Base-by-base conservation (phyloP, 495 filamentous ascomycete species). In the Xylaria flabelliformis region DNA sequence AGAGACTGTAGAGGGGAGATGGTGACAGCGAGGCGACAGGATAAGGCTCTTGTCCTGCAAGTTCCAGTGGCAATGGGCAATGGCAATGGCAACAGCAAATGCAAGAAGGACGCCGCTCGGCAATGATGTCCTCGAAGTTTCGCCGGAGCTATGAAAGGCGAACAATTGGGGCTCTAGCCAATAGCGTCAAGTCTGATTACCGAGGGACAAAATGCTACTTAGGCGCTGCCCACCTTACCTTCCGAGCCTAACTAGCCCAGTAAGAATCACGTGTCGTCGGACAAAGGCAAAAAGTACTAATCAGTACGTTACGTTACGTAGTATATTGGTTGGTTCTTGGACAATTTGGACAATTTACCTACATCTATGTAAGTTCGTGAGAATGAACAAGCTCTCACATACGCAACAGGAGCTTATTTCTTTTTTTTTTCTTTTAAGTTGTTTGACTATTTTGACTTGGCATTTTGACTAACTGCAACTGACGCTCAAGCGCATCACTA, bases 111-210 rank as follows among this genome's bases (percentile, higher is more conserved):
- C 26, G 46, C 42, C 36, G 70, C 67, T 73, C 71, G 72, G 68
- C 73, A 73, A 79, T 78, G 77, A 78, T 79, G 76, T 34, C 72
- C 67, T 72, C 74, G 64, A 79, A 73, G 75, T 79, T 79, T 72
- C 71, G 74, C 74, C 75, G 74, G 69, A 74, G 74, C 77, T 76
- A 67, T 67, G 68, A 74, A 59, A 55, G n/a, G 62, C 70, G 63
- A 67, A 66, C 72, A 72, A 75, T 78, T 72, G 71, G 74, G 61
- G 46, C 64, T 62, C 74, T 32, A 62, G 72, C 77, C 78, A 80
- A 80, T 80, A 74, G 77, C 75, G 65, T 77, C 63, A 34, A 70
- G 67, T 72, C 75, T 80, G 76, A 80, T 80, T 80, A 78, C 78
- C 78, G 78, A 80, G 78, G 78, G 73, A 79, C 73, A 77, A 76